phyloP scores from a whole-genome alignment of 441 rosid genomes.

The Populus hybrid region DNA sequence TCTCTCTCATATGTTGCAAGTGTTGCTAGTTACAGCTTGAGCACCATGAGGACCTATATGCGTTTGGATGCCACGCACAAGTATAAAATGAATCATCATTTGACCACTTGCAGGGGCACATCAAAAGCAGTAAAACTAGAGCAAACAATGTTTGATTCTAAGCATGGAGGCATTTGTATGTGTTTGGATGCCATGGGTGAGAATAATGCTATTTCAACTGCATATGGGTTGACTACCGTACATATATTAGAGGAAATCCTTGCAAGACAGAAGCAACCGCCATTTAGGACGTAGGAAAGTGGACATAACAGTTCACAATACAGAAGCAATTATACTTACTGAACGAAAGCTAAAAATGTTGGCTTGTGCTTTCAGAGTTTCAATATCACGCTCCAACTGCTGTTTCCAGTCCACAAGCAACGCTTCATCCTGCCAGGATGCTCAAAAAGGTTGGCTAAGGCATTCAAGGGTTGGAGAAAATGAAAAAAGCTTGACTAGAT shows the following conservation, averaged over 20 bases:
- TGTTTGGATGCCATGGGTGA: not conserved
- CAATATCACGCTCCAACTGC: slow-evolving; percentile 86
- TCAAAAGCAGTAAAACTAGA: not conserved
- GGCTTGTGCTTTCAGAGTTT: slow-evolving; percentile 84
- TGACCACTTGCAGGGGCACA: not conserved
- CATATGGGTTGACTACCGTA: not conserved
- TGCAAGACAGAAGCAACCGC: not conserved
- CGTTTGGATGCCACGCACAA: not conserved
- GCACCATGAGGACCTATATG: not conserved
- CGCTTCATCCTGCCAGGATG: slow-evolving; percentile 72
- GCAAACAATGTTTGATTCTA: not conserved
- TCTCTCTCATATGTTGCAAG: not conserved
- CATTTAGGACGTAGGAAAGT: not conserved
- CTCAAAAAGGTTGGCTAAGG: slow-evolving; percentile 25
- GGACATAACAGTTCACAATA: not conserved
- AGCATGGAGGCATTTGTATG: not conserved
- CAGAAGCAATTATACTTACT: slow-evolving; percentile 44
- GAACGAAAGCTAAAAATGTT: slow-evolving; percentile 61
- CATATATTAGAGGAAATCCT: not conserved
- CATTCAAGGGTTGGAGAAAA: not conserved
- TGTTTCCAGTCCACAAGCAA: slow-evolving; percentile 95
- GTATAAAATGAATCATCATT: not conserved
- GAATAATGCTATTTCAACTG: not conserved
- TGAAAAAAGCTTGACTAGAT: not conserved
- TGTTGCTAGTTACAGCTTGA: not conserved